Conservation (phyloP, 2,329 filamentous ascomycete species). For the Exophiala mesophila region DNA sequence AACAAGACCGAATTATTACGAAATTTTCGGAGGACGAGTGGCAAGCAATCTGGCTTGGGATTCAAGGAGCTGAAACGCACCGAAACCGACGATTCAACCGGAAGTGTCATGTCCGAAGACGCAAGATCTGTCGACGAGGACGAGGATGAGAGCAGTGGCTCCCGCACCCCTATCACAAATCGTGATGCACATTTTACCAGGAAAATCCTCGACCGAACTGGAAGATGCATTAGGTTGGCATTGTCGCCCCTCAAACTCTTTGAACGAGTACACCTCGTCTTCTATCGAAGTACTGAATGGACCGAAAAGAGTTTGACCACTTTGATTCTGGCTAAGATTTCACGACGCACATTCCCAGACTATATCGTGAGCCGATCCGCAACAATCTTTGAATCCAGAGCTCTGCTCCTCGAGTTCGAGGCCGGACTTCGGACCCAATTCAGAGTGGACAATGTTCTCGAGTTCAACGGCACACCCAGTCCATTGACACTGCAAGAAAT, state of each 20-base stretch:
- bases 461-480: constrained; percentile 67
- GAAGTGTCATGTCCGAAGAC: constrained; percentile 28
- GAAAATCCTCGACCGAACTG: constrained; percentile 72
- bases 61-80: constrained; percentile 63
- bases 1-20: constrained; percentile 76
- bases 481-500: constrained; percentile 63
- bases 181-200: constrained; percentile 68
- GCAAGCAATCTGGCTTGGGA: constrained; percentile 69
- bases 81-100: constrained; percentile 53
- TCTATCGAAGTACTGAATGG: constrained; percentile 95
- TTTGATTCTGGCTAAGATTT: constrained; percentile 88
- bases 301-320: constrained; percentile 94
- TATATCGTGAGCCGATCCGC: constrained; percentile 87
- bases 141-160: constrained; percentile 35
- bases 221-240: constrained; percentile 78
- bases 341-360: constrained; percentile 76
- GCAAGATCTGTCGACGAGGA: constrained; percentile 25
- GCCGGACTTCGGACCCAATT: constrained; percentile 76
- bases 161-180: constrained; percentile 43
- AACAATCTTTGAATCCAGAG: constrained; percentile 78
- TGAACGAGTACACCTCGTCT: constrained; percentile 89
- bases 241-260: constrained; percentile 71
- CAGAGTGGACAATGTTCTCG: constrained; percentile 73
- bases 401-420: constrained; percentile 80
- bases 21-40: constrained; percentile 68